Evolutionary conservation across 2,329 filamentous ascomycete genomes (phyloP), one percentile per base, ranked within the genome.

Genomic region (Camillea tinctor): DNA sequence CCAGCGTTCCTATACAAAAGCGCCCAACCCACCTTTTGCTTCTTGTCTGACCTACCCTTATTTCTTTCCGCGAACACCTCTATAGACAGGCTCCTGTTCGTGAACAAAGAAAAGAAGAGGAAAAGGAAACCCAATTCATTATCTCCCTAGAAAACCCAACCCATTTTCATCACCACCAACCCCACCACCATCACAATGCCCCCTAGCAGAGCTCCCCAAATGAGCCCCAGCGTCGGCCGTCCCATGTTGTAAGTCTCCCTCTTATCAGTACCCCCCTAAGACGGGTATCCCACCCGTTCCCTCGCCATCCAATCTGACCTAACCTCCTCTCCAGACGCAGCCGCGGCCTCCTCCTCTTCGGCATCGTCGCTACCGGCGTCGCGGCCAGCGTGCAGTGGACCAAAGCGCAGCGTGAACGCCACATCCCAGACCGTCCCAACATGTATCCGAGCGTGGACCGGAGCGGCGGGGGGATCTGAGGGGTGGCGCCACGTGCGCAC

Each of bases 401-500:
- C 60, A 60, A 64, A 26, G 48, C 79, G 81, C 68, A 71, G 61
- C 72, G 74, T 73, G 67, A 73, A 70, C 26, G 64, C 65, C 59
- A 55, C 7, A 57, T 44, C 13, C 17, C 36, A n/a, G 36, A 44
- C 36, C 36, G 36, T 26, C 73, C 74, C 22, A 76, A 77, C 62
- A 74, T 78, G 54, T 80, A 83, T 68, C 81, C 84, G 58, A 79
- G 75, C 58, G 81, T 84, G 58, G 81, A 84, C 57, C 77, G 81
- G 22, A 84, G 81, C 66, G 81, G 81, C 30, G 71, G 72, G 0
- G 71, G 71, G 0, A 68, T 73, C 63, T 73, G 26, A 30, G 26
- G 24, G 24, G 24, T 26, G 9, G 9, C 4, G 9, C 9, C 24
- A 26, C 24, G 24, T 26, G 24, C 4, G 24, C 8, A 8, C 4